phyloP scores from a whole-genome alignment of 2,329 filamentous ascomycete species.

The Colletotrichum agaves region DNA sequence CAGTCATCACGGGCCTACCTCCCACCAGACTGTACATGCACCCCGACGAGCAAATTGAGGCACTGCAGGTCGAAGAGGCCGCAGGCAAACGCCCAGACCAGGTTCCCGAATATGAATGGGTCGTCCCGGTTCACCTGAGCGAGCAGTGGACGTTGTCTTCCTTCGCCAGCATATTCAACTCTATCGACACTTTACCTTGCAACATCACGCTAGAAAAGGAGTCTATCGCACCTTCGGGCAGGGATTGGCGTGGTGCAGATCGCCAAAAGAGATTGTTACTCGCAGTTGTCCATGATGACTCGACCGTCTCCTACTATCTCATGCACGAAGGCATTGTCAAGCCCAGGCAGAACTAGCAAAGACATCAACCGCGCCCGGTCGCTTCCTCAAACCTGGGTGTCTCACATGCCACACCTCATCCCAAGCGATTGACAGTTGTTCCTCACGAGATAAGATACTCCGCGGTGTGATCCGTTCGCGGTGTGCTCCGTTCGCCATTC shows the following conservation, averaged over 20 bases:
- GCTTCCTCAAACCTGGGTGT: neutral
- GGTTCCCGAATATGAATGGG: slow-evolving; percentile 76
- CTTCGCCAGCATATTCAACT: slow-evolving; percentile 78
- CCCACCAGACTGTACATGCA: slow-evolving; percentile 80
- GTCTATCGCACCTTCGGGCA: slow-evolving; percentile 43
- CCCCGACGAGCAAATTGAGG: slow-evolving; percentile 82
- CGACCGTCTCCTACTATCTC: slow-evolving; percentile 85
- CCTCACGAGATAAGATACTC: too few species aligned
- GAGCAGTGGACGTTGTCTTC: slow-evolving; percentile 77
- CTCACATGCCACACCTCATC: neutral
- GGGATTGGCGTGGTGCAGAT: slow-evolving; percentile 55
- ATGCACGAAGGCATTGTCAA: slow-evolving; percentile 90
- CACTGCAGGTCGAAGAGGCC: slow-evolving; percentile 69
- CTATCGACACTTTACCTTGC: slow-evolving; percentile 56
- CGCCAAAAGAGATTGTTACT: slow-evolving; percentile 77
- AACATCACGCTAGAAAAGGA: slow-evolving; percentile 25
- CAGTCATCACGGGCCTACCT: slow-evolving; percentile 77
- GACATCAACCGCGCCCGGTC: neutral
- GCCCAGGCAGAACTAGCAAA: slow-evolving; percentile 77
- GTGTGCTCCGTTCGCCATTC: neutral
- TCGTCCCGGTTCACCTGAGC: slow-evolving; percentile 76
- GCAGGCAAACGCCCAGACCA: slow-evolving; percentile 58
- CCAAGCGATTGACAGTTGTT: neutral
- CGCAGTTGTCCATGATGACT: slow-evolving; percentile 81
- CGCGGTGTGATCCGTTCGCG: too few species aligned